Evolutionary conservation across 352 stramenopile species (phyloP), one percentile per base, ranked within the genome.

Genomic region (Phytophthora colocasiae): DNA sequence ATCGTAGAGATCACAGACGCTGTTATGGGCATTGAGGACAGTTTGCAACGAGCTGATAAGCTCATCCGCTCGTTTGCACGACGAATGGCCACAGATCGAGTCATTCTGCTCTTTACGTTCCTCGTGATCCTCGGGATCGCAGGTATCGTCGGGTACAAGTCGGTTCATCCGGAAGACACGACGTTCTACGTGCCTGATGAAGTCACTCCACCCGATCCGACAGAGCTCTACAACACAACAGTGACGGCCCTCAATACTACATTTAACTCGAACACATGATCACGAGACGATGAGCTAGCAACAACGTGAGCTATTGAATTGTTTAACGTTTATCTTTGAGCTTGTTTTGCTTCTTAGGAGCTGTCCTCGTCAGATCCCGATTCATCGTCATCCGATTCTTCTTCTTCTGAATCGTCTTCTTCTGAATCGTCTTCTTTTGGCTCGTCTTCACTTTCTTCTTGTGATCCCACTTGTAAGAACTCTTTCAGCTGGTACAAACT

Each of bases 1-100:
- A 90, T 96, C 57, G 86, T 95, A n/a, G 73, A 78, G 50, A 94
- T 96, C 69, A 96, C 88, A 24, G 88, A 95, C 60, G 82, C 93
- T 12, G 88, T 96, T 24, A 93, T 94, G 88, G 82, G 84, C 46
- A 94, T 95, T 62, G 88, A 96, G 32, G 85, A 94, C 69, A 85
- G 73, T 38, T 58, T 96, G 4, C 67, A 80, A 59, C 86, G 86
- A n/a, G 88, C 88, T 29, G 86, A 95, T 71, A 89, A 85, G 57
- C 82, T 95, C 19, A 91, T 96, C 27, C 81, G 85, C 22, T 87
- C 85, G 10, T 94, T 96, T 43, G 84, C 84, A 15, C 74, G 88
- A 15, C 80, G 88, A 17, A 95, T 95, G 86, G 87, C 86, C 11
- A 95, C 88, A 14, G 83, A 96, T 51, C 80, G 83, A 62, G 72